Conservation (phyloP, 805 yeast species). For the Saccharomycopsis vini region DNA sequence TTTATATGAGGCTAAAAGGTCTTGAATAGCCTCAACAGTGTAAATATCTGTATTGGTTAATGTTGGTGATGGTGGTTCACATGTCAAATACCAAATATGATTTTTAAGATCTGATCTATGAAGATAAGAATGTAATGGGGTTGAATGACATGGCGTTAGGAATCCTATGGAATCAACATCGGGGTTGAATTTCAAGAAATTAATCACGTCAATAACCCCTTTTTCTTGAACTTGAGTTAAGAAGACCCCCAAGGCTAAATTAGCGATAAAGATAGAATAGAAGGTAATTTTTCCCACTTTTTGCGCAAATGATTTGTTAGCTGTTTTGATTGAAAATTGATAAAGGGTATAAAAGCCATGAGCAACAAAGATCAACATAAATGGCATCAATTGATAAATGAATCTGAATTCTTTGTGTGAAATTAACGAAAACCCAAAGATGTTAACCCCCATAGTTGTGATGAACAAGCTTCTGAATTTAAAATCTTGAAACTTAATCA, state of each 20-base stretch:
- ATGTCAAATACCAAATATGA: conserved; percentile 69
- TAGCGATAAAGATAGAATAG: conserved; percentile 26
- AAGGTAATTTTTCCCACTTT: conserved; percentile 18
- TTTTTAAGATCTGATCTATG: conserved; percentile 46
- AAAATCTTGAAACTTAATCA: conserved; percentile 19
- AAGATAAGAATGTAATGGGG: conserved; percentile 86
- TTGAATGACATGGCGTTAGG: conserved; percentile 93
- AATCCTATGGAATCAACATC: conserved; percentile 57
- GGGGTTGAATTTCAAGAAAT: conserved; percentile 36
- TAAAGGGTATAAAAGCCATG: conserved; percentile 24
- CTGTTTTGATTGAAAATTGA: background rate
- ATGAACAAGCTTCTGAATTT: conserved; percentile 26
- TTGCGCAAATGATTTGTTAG: background rate
- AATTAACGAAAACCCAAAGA: conserved; percentile 52
- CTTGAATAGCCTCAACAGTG: conserved; percentile 13
- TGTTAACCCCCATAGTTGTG: conserved; percentile 32
- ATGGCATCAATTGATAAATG: conserved; percentile 75
- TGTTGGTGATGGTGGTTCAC: conserved; percentile 77
- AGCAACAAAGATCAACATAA: conserved; percentile 47
- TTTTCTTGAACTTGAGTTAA: conserved; percentile 70
- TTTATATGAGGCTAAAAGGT: conserved; percentile 37
- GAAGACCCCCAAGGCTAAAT: conserved; percentile 37
- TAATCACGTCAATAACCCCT: conserved; percentile 69
- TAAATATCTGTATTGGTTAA: background rate
- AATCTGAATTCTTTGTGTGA: conserved; percentile 89